These are phyloP conservation scores for Entomortierella beljakovae DNA, from an alignment of 192 early-diverging fungal species.

Conservation along the genomic window DNA sequence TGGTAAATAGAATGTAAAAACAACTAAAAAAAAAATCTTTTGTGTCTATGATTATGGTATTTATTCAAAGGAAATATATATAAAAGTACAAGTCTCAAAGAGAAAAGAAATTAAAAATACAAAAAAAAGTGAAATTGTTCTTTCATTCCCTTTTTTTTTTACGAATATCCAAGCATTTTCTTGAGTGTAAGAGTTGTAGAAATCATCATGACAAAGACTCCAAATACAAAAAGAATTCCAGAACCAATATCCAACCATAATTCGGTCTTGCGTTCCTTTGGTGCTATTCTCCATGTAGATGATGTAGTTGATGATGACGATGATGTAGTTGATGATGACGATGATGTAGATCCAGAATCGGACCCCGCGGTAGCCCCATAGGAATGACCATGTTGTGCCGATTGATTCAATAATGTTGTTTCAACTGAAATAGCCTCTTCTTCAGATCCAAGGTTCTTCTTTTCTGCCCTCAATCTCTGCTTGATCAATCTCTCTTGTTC, in stretches of 20 bases:
- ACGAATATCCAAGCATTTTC: constrained; percentile 28
- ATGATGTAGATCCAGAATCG: neutral
- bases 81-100: too few species aligned
- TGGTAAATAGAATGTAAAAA: too few species aligned
- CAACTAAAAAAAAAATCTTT: too few species aligned
- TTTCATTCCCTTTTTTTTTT: neutral
- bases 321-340: neutral
- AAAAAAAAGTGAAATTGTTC: too few species aligned
- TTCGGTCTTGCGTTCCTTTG: constrained; percentile 19
- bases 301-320: neutral
- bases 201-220: constrained; percentile 57
- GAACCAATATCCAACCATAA: constrained; percentile 55
- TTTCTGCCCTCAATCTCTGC: neutral
- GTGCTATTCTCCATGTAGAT: neutral
- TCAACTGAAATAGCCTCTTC: neutral
- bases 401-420: neutral
- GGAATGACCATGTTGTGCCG: neutral
- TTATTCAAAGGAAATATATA: too few species aligned
- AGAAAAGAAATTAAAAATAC: neutral
- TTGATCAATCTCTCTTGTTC: constrained; percentile 12
- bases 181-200: constrained; percentile 37
- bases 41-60: too few species aligned
- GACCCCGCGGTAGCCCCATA: constrained; percentile 1
- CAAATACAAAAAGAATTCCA: constrained; percentile 56
- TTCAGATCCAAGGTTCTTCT: constrained; percentile 1